phyloP scores from a whole-genome alignment of 768 basidiomycete genomes.

The Solioccasus polychromus region DNA sequence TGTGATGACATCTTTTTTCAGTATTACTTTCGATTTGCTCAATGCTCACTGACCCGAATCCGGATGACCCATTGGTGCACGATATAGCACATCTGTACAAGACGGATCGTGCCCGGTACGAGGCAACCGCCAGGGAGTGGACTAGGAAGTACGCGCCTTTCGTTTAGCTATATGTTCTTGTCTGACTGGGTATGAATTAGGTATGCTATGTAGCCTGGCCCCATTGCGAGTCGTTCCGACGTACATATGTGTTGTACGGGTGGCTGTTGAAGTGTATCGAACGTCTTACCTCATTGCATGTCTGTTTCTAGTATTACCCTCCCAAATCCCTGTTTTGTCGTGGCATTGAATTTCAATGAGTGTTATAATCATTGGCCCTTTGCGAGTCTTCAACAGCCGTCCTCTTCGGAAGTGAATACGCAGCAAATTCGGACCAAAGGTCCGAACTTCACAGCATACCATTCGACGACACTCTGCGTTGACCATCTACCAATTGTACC shows the following conservation, averaged over 20 bases:
- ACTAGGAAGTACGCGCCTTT: constrained; percentile 83
- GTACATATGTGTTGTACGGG: constrained; percentile 30
- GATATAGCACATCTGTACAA: constrained; percentile 99
- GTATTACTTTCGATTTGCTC: constrained; percentile 98
- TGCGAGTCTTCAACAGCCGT: background rate
- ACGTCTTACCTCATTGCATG: constrained; percentile 32
- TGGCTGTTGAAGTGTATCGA: constrained; percentile 33
- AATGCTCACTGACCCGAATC: constrained; percentile 99
- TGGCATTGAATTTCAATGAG: constrained; percentile 18
- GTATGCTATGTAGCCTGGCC: constrained; percentile 52
- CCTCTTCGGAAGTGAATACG: background rate
- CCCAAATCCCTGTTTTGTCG: constrained; percentile 12
- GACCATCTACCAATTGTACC: no score
- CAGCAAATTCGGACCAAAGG: no score
- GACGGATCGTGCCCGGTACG: constrained; percentile 96
- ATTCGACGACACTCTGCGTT: no score
- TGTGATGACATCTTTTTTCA: constrained; percentile 31
- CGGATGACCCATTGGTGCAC: constrained; percentile 97
- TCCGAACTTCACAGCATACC: no score
- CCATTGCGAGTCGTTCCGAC: constrained; percentile 20
- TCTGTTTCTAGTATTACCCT: constrained; percentile 33
- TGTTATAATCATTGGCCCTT: constrained; percentile 11
- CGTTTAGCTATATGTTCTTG: background rate
- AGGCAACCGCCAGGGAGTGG: constrained; percentile 98
- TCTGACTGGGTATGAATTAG: constrained; percentile 20